A percentile compares a stretch with the other conserved stretches of the same genome.
Conservation (phyloP, 1,284 basidiomycete species). For the Leccinum pachyderme region DNA sequence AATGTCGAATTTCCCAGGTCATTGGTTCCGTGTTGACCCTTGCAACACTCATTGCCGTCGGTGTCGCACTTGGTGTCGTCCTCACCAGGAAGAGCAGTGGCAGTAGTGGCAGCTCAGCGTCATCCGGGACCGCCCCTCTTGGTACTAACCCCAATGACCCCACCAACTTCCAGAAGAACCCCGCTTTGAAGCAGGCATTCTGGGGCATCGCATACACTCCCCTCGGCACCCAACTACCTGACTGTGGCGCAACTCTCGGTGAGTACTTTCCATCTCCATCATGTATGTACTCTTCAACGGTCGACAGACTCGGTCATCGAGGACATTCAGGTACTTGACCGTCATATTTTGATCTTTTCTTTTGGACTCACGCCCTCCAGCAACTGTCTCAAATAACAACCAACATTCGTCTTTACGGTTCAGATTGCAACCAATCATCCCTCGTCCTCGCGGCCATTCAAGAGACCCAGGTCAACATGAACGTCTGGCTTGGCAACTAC, state of each 20-base stretch:
- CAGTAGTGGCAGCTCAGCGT: neutral
- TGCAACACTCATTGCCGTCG: conserved; percentile 28
- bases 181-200: conserved; percentile 59
- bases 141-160: conserved; percentile 57
- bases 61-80: conserved; percentile 31
- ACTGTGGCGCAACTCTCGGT: conserved; percentile 50
- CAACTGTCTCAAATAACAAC: conserved; percentile 58
- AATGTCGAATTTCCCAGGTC: conserved; percentile 25
- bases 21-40: conserved; percentile 33
- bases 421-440: conserved; percentile 57
- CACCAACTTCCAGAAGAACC: conserved; percentile 62
- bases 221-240: conserved; percentile 48
- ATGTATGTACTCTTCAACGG: conserved; percentile 1
- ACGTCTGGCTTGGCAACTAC: conserved; percentile 85
- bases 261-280: conserved; percentile 15
- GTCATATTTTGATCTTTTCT: neutral
- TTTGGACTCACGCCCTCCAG: conserved; percentile 29
- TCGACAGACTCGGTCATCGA: conserved; percentile 41
- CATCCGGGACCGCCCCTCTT: conserved; percentile 24
- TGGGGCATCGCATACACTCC: conserved; percentile 79
- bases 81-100: conserved; percentile 32
- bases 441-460: conserved; percentile 77
- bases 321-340: conserved; percentile 47
- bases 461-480: conserved; percentile 86
- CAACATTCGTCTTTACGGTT: conserved; percentile 56